These are phyloP conservation scores for Tuber umbilicatum DNA, from an alignment of 495 filamentous ascomycete genomes.

Conservation along the genomic window DNA sequence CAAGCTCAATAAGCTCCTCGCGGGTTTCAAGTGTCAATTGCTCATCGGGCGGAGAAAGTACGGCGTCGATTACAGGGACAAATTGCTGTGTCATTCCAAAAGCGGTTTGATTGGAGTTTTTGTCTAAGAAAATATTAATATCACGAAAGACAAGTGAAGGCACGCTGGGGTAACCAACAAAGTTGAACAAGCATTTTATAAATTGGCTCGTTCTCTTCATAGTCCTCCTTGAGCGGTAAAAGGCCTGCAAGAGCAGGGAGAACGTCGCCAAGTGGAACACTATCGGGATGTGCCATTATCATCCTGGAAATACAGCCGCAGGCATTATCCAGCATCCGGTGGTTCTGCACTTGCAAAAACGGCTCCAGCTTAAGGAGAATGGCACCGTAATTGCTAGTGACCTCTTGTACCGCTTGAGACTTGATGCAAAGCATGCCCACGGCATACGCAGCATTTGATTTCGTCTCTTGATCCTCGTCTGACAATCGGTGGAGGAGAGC, in stretches of 20 bases:
- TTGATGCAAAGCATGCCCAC: constrained; percentile 74
- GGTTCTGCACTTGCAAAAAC: constrained; percentile 64
- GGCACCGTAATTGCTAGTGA: constrained; percentile 63
- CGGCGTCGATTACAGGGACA: constrained; percentile 70
- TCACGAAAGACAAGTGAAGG: background rate
- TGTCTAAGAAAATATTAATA: constrained; percentile 51
- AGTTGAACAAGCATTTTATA: constrained; percentile 80
- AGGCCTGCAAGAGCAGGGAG: constrained; percentile 71
- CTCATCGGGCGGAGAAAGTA: constrained; percentile 69
- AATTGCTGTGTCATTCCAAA: constrained; percentile 69
- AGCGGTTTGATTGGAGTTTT: constrained; percentile 63
- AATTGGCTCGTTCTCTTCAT: constrained; percentile 89
- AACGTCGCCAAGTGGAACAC: constrained; percentile 70
- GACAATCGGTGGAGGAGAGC: constrained; percentile 77
- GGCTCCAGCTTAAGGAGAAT: constrained; percentile 81
- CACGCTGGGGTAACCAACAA: constrained; percentile 53
- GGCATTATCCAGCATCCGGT: constrained; percentile 83
- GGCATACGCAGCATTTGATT: constrained; percentile 89
- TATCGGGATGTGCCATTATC: constrained; percentile 74
- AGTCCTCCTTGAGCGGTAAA: constrained; percentile 88
- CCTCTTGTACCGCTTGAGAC: constrained; percentile 62
- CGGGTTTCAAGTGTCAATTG: constrained; percentile 80
- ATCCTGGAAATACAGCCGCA: constrained; percentile 87
- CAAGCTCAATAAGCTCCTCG: constrained; percentile 59
- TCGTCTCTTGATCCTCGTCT: constrained; percentile 86